Base-by-base conservation (phyloP, 805 yeast species). In the Cephaloascus fragrans region DNA sequence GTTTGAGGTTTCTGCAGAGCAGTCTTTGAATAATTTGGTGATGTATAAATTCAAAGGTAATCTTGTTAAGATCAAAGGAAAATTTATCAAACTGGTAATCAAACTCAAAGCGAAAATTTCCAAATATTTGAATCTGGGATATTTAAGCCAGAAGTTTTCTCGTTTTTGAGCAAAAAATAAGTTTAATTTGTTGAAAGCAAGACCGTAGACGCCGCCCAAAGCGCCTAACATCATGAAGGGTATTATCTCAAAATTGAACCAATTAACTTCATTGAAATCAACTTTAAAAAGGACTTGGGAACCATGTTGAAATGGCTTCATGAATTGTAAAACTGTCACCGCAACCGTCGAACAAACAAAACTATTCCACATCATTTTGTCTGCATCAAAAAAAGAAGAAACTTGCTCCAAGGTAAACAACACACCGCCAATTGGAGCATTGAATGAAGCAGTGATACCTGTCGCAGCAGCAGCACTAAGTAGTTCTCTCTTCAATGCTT, bases 381-480 rank as follows among this genome's bases (percentile, higher is more conserved):
- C 75, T 17, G 80, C 75, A 36, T 71, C 73, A 50, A 80, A 76
- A 50, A 73, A 83, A 26, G 78, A 72, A 3, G 81, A 75, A 34
- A 81, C 62, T 44, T 76, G 77, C 49, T 86, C 94, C 16, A 83
- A 55, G 3, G 83, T 80, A 55, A 85, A 87, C 26, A 86, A 55
- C 1, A 87, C 93, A 1, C 95, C 96, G 5, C 94, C 95, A 40
- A 87, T 78, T 3, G 96, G 95, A 0, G 95, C 79, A 43, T 82
- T 83, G 57, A 86, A 85, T 1, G 95, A 94, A 12, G 83, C 84
- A 0, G 89, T 76, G 18, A 86, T 80, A 4, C 95, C 96, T 1
- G 89, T 80, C 1, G 94, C 89, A 1, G 85, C 73, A 0, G 89
- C 84, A 1, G 94, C 88, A 16, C 81, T 67, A 14, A 80, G 53